phyloP scores from a whole-genome alignment of 2,329 filamentous ascomycete genomes.

The Akanthomyces muscarius region DNA sequence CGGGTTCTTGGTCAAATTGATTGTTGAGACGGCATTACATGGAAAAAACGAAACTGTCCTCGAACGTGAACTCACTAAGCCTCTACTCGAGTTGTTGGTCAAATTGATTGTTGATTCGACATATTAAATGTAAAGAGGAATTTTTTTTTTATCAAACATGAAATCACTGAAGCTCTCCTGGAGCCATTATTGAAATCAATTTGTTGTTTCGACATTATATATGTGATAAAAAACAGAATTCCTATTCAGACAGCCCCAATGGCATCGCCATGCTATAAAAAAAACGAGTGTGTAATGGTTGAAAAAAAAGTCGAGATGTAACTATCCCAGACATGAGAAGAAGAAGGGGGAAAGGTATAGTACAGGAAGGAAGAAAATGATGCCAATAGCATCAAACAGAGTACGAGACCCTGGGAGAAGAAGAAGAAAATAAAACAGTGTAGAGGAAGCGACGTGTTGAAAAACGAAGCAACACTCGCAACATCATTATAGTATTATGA shows the following conservation, averaged over 20 bases:
- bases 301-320: background rate
- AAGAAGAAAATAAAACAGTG: conserved; percentile 9
- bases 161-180: too few species aligned
- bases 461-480: background rate
- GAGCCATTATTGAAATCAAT: too few species aligned
- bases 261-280: conserved; percentile 15
- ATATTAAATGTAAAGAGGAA: too few species aligned
- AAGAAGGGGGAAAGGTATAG: conserved; percentile 12
- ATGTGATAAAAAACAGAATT: background rate
- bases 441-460: background rate
- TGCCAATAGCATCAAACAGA: background rate
- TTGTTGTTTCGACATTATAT: conserved; percentile 4
- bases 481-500: conserved; percentile 16
- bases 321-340: background rate
- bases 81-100: background rate
- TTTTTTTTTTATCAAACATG: too few species aligned
- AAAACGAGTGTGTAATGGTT: conserved; percentile 12
- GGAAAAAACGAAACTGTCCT: too few species aligned
- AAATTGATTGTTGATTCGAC: background rate
- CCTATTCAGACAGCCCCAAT: conserved; percentile 15
- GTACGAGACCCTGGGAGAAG: background rate
- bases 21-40: too few species aligned
- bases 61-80: too few species aligned
- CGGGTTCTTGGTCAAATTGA: background rate
- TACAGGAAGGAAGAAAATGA: conserved; percentile 10